Evolutionary conservation across 768 basidiomycete genomes (phyloP).

Genomic region (Hygrocybe punicea): DNA sequence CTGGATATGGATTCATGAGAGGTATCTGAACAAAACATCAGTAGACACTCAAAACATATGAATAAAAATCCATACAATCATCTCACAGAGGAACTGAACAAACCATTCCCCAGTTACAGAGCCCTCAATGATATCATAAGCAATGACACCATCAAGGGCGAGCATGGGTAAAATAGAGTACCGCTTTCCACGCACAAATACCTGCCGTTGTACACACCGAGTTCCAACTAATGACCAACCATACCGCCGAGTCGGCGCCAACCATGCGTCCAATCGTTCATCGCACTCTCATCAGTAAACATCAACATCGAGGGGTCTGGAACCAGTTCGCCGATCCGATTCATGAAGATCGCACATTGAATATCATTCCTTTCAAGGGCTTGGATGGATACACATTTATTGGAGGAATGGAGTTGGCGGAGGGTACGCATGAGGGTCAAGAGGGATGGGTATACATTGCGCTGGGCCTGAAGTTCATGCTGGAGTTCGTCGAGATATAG

Average conservation of each 20-base stretch:
- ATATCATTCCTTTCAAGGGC: slow-evolving; percentile 3
- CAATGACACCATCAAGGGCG: slow-evolving; percentile 33
- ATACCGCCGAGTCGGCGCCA: too few species aligned
- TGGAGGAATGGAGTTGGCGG: not conserved
- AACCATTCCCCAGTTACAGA: too few species aligned
- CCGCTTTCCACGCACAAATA: slow-evolving; percentile 25
- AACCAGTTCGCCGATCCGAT: not conserved
- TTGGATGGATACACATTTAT: not conserved
- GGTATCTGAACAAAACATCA: slow-evolving; percentile 13
- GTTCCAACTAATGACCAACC: slow-evolving; percentile 17
- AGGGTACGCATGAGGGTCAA: not conserved
- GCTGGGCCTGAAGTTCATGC: not conserved
- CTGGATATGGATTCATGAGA: slow-evolving; percentile 29
- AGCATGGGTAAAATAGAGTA: slow-evolving; percentile 30
- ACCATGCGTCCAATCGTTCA: slow-evolving; percentile 23
- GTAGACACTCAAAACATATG: slow-evolving; percentile 13
- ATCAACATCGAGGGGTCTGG: slow-evolving; percentile 3
- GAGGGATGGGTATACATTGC: not conserved
- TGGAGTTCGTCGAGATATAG: slow-evolving; percentile 9
- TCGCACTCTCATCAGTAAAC: slow-evolving; percentile 28
- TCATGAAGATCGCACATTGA: not conserved
- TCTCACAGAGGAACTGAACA: too few species aligned
- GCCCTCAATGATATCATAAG: too few species aligned
- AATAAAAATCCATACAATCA: slow-evolving; percentile 19
- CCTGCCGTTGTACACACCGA: slow-evolving; percentile 19